A percentile compares a stretch with the other conserved stretches of the same genome.
These are phyloP conservation scores for Aquilaria yunnanensis DNA, from an alignment of 345 rosid species.

Conservation along the genomic window DNA sequence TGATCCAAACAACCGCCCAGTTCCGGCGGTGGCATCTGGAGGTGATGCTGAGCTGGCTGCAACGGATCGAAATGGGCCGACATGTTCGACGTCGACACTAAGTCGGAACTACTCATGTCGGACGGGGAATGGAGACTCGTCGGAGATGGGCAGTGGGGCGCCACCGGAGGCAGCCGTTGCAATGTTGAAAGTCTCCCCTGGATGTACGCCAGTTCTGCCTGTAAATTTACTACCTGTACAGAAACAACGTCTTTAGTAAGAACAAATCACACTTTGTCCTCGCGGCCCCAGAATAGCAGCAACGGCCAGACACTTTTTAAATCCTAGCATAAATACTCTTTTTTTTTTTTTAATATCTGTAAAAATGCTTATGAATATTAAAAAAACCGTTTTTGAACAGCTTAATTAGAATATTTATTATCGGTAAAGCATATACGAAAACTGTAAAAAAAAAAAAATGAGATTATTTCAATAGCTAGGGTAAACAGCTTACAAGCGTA, in stretches of 20 bases:
- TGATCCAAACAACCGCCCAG: constrained; percentile 15
- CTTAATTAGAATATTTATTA: too few species aligned
- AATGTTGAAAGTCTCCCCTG: constrained; percentile 58
- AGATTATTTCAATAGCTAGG: too few species aligned
- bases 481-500: too few species aligned
- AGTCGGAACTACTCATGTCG: constrained; percentile 5
- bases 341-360: too few species aligned
- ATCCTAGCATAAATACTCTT: too few species aligned
- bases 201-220: constrained; percentile 64
- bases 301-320: too few species aligned
- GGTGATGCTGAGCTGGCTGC: constrained; percentile 2
- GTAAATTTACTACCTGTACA: constrained; percentile 61
- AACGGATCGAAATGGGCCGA: constrained; percentile 21
- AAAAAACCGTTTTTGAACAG: too few species aligned
- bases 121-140: constrained; percentile 14
- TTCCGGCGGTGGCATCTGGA: constrained; percentile 1
- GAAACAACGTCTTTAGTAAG: too few species aligned
- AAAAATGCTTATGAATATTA: too few species aligned
- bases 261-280: neutral
- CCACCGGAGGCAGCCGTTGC: constrained; percentile 28
- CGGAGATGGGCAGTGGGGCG: constrained; percentile 10
- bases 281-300: too few species aligned
- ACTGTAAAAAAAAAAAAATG: too few species aligned
- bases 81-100: constrained; percentile 23
- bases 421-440: too few species aligned